Conservation (phyloP, 1,284 basidiomycete genomes). For the Meira nashicola region DNA sequence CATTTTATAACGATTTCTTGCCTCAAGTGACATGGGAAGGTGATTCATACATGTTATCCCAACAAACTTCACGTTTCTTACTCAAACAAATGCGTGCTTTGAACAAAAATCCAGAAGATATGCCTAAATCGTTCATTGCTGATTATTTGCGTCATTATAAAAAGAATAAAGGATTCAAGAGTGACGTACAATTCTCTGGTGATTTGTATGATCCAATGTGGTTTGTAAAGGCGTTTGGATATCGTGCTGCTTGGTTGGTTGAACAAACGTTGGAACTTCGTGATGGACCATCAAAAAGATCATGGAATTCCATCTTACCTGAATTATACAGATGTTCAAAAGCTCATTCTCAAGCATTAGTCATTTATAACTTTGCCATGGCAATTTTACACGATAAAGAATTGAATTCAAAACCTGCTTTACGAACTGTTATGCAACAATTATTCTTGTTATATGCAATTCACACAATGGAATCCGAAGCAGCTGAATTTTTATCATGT, state of each 20-base stretch:
- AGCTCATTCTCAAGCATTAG: constrained; percentile 31
- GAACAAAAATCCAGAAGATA: constrained; percentile 31
- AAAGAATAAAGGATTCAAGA: constrained; percentile 42
- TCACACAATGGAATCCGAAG: constrained; percentile 46
- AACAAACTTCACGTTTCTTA: constrained; percentile 54
- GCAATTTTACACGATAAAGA: constrained; percentile 53
- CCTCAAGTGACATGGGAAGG: constrained; percentile 54
- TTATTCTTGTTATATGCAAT: constrained; percentile 36
- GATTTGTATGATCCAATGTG: constrained; percentile 50
- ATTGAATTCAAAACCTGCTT: constrained; percentile 50
- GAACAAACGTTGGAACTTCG: constrained; percentile 52
- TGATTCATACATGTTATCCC: constrained; percentile 54
- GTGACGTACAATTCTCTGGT: constrained; percentile 29
- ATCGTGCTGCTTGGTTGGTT: constrained; percentile 53
- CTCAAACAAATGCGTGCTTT: constrained; percentile 51
- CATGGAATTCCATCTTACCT: constrained; percentile 53
- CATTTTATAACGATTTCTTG: constrained; percentile 42
- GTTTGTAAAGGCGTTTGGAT: constrained; percentile 53
- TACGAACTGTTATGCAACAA: constrained; percentile 52
- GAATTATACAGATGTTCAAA: constrained; percentile 53
- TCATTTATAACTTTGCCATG: constrained; percentile 54
- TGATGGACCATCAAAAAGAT: constrained; percentile 47
- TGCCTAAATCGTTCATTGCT: constrained; percentile 44
- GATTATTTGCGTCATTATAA: constrained; percentile 53
- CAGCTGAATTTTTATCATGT: constrained; percentile 53